These are phyloP conservation scores for Gentiana macrophylla DNA, from an alignment of 257 asterid species.

Conservation along the genomic window DNA sequence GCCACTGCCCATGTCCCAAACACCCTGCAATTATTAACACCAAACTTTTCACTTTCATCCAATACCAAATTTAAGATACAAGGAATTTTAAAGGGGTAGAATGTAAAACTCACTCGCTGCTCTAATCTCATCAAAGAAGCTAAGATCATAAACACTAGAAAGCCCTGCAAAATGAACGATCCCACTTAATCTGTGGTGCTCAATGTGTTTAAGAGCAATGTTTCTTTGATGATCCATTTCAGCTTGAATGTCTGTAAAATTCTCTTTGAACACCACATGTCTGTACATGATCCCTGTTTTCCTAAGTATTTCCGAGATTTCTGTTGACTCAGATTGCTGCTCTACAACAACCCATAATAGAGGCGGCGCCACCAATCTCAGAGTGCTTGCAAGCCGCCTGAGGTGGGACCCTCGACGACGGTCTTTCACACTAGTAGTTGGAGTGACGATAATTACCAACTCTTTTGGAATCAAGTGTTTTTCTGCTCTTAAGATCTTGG, in stretches of 20 bases:
- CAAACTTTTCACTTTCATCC: background rate
- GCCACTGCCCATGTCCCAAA: conserved; percentile 92
- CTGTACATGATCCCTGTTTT: conserved; percentile 78
- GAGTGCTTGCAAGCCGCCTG: conserved; percentile 52
- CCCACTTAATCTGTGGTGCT: conserved; percentile 79
- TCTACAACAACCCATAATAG: conserved; percentile 81
- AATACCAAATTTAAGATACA: too few relatives aligned
- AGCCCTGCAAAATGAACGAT: conserved; percentile 84
- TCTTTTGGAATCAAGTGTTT: conserved; percentile 21
- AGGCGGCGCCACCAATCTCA: conserved; percentile 62
- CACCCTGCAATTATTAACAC: conserved; percentile 32
- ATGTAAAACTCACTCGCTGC: conserved; percentile 50
- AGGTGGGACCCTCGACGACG: conserved; percentile 27
- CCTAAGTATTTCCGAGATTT: conserved; percentile 57
- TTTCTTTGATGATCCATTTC: conserved; percentile 86
- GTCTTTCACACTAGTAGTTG: conserved; percentile 37
- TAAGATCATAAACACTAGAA: conserved; percentile 64
- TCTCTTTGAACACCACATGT: conserved; percentile 77
- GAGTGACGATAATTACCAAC: conserved; percentile 61
- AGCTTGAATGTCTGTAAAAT: conserved; percentile 38
- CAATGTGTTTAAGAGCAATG: conserved; percentile 78
- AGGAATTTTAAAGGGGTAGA: too few relatives aligned
- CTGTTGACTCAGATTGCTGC: conserved; percentile 34
- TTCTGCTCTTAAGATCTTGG: conserved; percentile 7
- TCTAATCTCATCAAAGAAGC: conserved; percentile 71